These are phyloP conservation scores for Psilocybe azurescens DNA, from an alignment of 768 basidiomycete genomes.

Conservation along the genomic window DNA sequence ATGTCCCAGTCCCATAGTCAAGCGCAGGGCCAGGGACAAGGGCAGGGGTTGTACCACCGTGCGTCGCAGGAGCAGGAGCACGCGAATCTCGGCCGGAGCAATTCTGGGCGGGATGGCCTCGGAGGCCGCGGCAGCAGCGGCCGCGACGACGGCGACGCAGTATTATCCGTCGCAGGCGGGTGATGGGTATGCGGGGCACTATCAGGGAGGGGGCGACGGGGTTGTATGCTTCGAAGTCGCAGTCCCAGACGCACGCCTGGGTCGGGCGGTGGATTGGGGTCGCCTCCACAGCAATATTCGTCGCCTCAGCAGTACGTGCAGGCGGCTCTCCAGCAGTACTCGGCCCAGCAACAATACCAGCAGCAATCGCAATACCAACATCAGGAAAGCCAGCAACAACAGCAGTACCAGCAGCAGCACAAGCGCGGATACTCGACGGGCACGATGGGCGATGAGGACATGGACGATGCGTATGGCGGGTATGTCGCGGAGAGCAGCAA, in stretches of 20 bases:
- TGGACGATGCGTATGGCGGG: slow-evolving; percentile 37
- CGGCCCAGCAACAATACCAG: too few species aligned
- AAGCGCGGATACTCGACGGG: slow-evolving; percentile 16
- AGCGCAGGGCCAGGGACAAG: too few species aligned
- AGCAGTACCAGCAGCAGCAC: slow-evolving; percentile 1
- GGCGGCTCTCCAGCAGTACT: background rate
- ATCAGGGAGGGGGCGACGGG: too few species aligned
- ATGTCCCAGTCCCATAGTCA: slow-evolving; percentile 1
- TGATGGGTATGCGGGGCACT: background rate
- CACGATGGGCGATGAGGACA: slow-evolving; percentile 20
- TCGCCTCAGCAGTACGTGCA: background rate
- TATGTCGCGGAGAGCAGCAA: slow-evolving; percentile 27
- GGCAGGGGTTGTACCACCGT: slow-evolving; percentile 5
- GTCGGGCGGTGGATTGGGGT: too few species aligned
- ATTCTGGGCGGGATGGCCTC: slow-evolving; percentile 5
- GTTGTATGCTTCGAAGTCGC: too few species aligned
- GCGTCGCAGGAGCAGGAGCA: slow-evolving; percentile 20
- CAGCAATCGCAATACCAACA: background rate
- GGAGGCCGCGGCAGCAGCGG: background rate
- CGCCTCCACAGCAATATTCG: background rate
- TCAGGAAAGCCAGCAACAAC: background rate
- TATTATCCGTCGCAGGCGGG: background rate
- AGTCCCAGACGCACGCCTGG: too few species aligned
- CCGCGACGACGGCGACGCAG: background rate
- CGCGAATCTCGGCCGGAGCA: slow-evolving; percentile 13